Evolutionary conservation across 2,329 filamentous ascomycete species (phyloP).

Genomic region (Pestalotiopsis sp.): DNA sequence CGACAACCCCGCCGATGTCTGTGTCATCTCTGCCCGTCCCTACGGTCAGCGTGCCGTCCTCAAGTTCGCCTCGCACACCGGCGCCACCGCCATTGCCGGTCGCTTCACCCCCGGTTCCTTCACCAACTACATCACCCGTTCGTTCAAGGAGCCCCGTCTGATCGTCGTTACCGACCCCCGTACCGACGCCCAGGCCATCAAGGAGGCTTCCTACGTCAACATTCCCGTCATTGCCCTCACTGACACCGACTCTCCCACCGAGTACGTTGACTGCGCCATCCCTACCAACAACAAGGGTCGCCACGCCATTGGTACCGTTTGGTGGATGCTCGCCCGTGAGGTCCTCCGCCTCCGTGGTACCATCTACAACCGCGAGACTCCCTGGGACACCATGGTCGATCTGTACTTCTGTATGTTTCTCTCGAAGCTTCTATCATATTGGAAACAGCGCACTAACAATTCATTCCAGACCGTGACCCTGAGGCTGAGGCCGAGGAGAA

Average conservation of each 20-base stretch:
- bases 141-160: constrained; percentile 99
- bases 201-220: constrained; percentile 99
- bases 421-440: background rate
- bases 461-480: constrained; percentile 80
- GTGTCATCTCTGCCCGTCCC: constrained; percentile 98
- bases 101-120: constrained; percentile 99
- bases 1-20: constrained; percentile 99
- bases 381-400: constrained; percentile 99
- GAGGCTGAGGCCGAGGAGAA: constrained; percentile 99
- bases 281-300: constrained; percentile 99
- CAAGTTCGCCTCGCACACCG: constrained; percentile 99
- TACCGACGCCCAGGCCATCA: constrained; percentile 99
- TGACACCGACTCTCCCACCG: constrained; percentile 98
- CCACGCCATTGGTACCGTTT: constrained; percentile 96
- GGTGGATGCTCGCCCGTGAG: constrained; percentile 99
- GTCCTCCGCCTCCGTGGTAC: constrained; percentile 98
- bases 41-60: constrained; percentile 99
- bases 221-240: constrained; percentile 99
- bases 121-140: constrained; percentile 99
- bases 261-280: constrained; percentile 99
- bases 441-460: constrained; percentile 19
- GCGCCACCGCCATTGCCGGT: constrained; percentile 96
- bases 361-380: constrained; percentile 90
- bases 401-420: constrained; percentile 86
- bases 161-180: constrained; percentile 99